These are phyloP conservation scores for Aspergillus fijiensis DNA, from an alignment of 2,329 filamentous ascomycete genomes.

Conservation along the genomic window DNA sequence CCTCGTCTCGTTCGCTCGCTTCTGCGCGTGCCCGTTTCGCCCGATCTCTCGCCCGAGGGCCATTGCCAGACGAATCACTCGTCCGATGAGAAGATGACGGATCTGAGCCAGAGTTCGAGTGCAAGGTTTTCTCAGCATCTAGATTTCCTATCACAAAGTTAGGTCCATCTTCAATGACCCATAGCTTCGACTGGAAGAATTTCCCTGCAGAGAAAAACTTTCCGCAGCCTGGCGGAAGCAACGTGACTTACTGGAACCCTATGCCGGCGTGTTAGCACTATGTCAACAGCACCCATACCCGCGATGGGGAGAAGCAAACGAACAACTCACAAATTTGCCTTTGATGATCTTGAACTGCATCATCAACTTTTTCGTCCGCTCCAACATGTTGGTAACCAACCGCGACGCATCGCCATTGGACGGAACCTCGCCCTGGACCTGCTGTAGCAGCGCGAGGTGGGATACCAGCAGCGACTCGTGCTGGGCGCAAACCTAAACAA, in stretches of 20 bases:
- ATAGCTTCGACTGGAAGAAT: not conserved
- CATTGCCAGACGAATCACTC: not conserved
- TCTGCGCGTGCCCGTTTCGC: not conserved
- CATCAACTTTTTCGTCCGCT: conserved; percentile 40
- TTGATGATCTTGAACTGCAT: conserved; percentile 36
- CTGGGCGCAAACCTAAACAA: conserved; percentile 38
- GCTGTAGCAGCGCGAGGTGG: conserved; percentile 41
- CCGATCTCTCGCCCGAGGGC: not conserved
- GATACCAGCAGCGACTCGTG: conserved; percentile 42
- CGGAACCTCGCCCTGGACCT: conserved; percentile 32
- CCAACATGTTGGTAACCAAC: conserved; percentile 38
- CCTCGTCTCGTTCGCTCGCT: not conserved
- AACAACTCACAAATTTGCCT: conserved; percentile 35
- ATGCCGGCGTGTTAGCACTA: not conserved
- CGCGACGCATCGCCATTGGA: conserved; percentile 29
- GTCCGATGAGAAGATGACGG: not conserved
- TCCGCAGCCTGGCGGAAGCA: not conserved
- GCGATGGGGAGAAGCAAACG: too few relatives aligned
- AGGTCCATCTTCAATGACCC: not conserved
- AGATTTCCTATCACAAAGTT: not conserved
- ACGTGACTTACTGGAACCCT: not conserved
- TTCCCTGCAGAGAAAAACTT: not conserved
- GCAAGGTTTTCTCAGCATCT: not conserved
- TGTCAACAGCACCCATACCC: too few relatives aligned
- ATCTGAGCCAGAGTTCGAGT: not conserved